Conservation (phyloP, 257 asterid species). For the Schizonepeta tenuifolia region DNA sequence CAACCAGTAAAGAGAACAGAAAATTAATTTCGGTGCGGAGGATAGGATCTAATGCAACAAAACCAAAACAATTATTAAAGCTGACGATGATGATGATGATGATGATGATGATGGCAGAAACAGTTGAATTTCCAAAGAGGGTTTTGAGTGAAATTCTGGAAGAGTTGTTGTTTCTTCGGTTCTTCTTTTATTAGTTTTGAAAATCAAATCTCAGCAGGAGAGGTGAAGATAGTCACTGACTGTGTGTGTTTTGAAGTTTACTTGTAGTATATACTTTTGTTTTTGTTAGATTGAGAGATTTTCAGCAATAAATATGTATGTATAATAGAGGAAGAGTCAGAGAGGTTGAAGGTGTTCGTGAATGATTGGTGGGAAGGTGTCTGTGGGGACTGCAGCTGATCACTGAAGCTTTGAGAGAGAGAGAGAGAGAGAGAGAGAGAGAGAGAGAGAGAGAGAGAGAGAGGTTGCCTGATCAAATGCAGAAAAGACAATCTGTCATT, state of each 20-base stretch:
- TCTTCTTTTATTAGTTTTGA: neutral
- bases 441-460: slow-evolving; percentile 20
- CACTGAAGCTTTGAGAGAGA: slow-evolving; percentile 26
- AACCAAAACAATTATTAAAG: too few relatives aligned
- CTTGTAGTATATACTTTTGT: neutral
- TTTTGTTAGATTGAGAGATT: slow-evolving; percentile 30
- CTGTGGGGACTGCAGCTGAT: slow-evolving; percentile 53
- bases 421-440: slow-evolving; percentile 25
- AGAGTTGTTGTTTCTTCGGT: neutral
- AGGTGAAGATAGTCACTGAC: slow-evolving; percentile 10
- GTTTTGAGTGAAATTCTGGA: slow-evolving; percentile 1
- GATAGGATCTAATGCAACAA: too few relatives aligned
- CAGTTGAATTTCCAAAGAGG: slow-evolving; percentile 2
- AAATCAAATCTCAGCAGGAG: neutral
- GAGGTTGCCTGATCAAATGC: slow-evolving; percentile 46
- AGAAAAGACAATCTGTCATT: slow-evolving; percentile 57
- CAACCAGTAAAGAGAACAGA: slow-evolving; percentile 21
- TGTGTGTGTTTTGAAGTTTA: slow-evolving; percentile 3
- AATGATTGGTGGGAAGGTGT: slow-evolving; percentile 62
- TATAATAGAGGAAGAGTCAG: slow-evolving; percentile 14
- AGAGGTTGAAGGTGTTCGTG: slow-evolving; percentile 39
- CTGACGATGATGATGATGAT: neutral
- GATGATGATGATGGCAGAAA: neutral
- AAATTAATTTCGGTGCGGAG: neutral
- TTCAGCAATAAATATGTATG: slow-evolving; percentile 17